phyloP scores from a whole-genome alignment of 805 yeast species.

The Metschnikowia continentalis region DNA sequence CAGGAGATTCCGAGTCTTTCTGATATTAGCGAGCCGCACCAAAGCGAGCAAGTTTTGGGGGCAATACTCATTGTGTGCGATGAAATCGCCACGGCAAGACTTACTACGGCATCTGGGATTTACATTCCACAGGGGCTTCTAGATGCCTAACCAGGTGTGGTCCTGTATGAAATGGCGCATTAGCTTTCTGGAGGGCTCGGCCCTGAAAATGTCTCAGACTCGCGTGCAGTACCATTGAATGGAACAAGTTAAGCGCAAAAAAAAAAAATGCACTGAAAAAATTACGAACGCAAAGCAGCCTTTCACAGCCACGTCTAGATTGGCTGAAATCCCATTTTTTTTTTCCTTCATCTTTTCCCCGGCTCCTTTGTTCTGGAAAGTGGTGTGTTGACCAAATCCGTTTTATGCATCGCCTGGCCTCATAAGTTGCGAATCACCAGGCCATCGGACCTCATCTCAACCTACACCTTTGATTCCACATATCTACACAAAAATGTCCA shows the following conservation, averaged over 20 bases:
- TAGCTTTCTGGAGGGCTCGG: not conserved
- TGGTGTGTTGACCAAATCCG: not conserved
- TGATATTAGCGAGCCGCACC: not conserved
- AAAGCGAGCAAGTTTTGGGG: not conserved
- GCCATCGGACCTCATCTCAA: conserved; percentile 4
- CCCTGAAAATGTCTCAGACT: conserved; percentile 2
- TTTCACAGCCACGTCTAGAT: not conserved
- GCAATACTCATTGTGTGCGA: not conserved
- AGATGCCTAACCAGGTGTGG: not conserved
- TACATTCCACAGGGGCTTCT: not conserved
- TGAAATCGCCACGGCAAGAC: not conserved
- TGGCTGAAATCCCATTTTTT: not conserved
- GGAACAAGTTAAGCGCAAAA: not conserved
- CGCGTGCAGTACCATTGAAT: not conserved
- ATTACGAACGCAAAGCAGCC: not conserved
- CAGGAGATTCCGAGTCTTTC: conserved; percentile 21
- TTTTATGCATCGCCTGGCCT: not conserved
- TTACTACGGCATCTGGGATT: not conserved
- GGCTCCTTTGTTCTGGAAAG: not conserved
- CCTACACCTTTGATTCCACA: not conserved
- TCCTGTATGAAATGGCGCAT: conserved; percentile 1
- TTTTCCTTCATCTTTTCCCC: not conserved
- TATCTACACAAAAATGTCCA: not conserved
- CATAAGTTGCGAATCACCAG: not conserved
- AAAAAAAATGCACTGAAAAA: conserved; percentile 2